Evolutionary conservation across 805 yeast genomes (phyloP), one percentile per base, ranked within the genome.

Genomic region (Wickerhamiella australiensis): DNA sequence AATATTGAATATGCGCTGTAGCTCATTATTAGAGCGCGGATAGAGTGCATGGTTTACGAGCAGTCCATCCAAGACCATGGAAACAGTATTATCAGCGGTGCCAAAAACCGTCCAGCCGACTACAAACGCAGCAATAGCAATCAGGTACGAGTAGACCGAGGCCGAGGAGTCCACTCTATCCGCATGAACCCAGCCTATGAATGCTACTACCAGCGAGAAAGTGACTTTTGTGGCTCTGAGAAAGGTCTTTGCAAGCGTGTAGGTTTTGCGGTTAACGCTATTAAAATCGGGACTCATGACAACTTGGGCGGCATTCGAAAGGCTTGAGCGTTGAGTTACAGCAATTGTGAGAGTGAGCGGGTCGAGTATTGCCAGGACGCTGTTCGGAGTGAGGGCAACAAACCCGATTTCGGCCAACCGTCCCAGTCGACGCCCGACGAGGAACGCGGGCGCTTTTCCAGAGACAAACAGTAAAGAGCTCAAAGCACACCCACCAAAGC

Each of bases 41-140:
- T 67, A 68, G 7, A 69, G 56, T 13, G 62, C 67, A 52, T 56
- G 65, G 54, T 64, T 64, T n/a, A 68, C 65, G 42, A 57, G 65
- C 17, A 62, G 51, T 2, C 66, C 61, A 41, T 66, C 69, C 42
- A 63, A 57, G 29, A 63, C 56, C 63, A 64, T 68, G 51, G 66
- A 57, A 46, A 69, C 57, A 12, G 65, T 62, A 13, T 69, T 69
- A 51, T 69, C 73, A 8, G 70, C 66, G 6, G 70, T 66, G 4
- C 73, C 73, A 20, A 68, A 61, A 5, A 69, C 63, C 15, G 68
- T 64, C 71, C 71, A 69, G 12, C 71, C 72, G 11, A 68, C 61
- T 43, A 64, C 61, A 21, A 65, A 65, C 3, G 68, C 68, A 8
- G 68, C 53, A 8, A 69, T 52, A 1, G 70, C 73, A 11, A 69